A percentile compares a stretch with the other conserved stretches of the same genome.
phyloP scores from a whole-genome alignment of 1,284 basidiomycete species.

The Boletellus deceptivus region DNA sequence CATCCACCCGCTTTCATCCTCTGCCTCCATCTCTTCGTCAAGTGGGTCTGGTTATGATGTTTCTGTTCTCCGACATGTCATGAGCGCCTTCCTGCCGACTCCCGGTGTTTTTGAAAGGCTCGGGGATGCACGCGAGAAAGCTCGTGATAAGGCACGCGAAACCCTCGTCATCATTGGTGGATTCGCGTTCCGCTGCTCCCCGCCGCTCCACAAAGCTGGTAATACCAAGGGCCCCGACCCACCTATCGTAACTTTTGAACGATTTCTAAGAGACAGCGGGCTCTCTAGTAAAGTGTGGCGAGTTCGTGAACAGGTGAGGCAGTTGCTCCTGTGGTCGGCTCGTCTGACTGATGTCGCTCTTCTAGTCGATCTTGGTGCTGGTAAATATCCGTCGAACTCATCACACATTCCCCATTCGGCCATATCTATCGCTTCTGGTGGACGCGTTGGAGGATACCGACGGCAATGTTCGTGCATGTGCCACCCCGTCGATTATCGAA shows the following conservation, averaged over 20 bases:
- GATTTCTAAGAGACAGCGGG: conserved; percentile 69
- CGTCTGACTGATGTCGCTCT: conserved; percentile 1
- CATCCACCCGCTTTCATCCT: conserved; percentile 39
- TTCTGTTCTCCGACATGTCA: conserved; percentile 58
- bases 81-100: conserved; percentile 66
- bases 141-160: conserved; percentile 74
- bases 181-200: conserved; percentile 61
- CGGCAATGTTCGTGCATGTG: conserved; percentile 83
- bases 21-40: conserved; percentile 51
- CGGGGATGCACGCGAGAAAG: conserved; percentile 72
- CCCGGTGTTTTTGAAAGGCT: conserved; percentile 81
- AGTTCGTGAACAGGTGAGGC: conserved; percentile 77
- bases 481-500: conserved; percentile 76
- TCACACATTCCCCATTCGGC: conserved; percentile 77
- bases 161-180: conserved; percentile 69
- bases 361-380: conserved; percentile 61
- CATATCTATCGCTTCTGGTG: conserved; percentile 80
- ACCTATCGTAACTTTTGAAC: conserved; percentile 74
- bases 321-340: neutral
- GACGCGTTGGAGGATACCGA: conserved; percentile 89
- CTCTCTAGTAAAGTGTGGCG: conserved; percentile 76
- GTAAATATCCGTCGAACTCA: conserved; percentile 66
- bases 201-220: conserved; percentile 47
- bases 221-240: conserved; percentile 74
- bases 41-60: conserved; percentile 46